Conservation (phyloP, 345 rosid species). For the Hirschfeldia incana region DNA sequence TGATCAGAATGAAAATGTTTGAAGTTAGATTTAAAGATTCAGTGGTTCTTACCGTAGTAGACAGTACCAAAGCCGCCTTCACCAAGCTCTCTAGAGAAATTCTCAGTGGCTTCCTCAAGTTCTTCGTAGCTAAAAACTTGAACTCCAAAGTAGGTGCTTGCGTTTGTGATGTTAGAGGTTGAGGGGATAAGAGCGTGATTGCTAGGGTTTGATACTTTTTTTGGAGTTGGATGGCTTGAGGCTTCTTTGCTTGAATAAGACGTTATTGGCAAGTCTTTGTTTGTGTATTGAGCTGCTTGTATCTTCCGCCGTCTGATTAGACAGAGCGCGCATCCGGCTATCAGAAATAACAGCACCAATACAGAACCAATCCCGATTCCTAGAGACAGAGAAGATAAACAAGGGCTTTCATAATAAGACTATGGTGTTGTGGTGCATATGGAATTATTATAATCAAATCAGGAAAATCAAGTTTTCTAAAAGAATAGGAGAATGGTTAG, state of each 20-base stretch:
- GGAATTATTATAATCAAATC: neutral
- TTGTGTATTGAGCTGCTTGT: constrained; percentile 37
- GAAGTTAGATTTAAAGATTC: neutral
- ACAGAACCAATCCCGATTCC: constrained; percentile 44
- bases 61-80: constrained; percentile 93
- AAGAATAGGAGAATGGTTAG: neutral
- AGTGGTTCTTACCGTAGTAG: constrained; percentile 58
- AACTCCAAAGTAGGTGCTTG: constrained; percentile 67
- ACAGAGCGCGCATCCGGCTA: constrained; percentile 28
- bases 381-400: constrained; percentile 18
- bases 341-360: neutral
- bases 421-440: neutral
- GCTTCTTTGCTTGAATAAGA: constrained; percentile 54
- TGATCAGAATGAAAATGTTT: neutral
- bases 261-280: constrained; percentile 39
- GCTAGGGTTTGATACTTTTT: constrained; percentile 47
- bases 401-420: neutral
- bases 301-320: constrained; percentile 36
- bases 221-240: constrained; percentile 40
- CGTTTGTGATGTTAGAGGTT: constrained; percentile 46
- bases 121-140: constrained; percentile 68
- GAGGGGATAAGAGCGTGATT: constrained; percentile 50
- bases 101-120: constrained; percentile 76
- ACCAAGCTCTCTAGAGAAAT: constrained; percentile 80
- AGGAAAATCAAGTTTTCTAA: neutral